Evolutionary conservation across 2,329 filamentous ascomycete species (phyloP), one percentile per base, ranked within the genome.

Genomic region (Ophiostoma pallidulum): DNA sequence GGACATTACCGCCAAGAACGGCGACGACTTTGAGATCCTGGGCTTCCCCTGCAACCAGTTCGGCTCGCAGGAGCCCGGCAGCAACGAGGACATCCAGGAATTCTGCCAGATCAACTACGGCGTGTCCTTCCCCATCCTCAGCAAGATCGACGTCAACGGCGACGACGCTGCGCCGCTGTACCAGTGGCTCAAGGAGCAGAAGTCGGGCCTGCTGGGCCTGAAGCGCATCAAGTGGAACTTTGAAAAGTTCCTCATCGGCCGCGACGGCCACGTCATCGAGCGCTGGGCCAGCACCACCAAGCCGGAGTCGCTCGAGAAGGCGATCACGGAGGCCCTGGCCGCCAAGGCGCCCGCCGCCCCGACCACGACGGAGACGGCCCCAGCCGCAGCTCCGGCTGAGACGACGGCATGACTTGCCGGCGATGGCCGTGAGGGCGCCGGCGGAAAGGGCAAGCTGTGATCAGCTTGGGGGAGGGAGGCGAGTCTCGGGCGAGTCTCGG

Each of bases 21-120:
- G 67, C 71, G 80, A 87, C 55, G 76, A 89, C 61, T 92, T 98
- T 64, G 74, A 80, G 60, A 80, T 98, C 69, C 76, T 98, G 62
- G 92, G 90, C 59, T 97, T 98, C 72, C 92, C 92, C 49, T 97
- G 91, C 82, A 98, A 97, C 76, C 92, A 98, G 70, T 98, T 98
- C 68, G 86, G 82, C 61, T 68, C 70, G 57, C 92, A 98, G 69
- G 92, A 97, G 63, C 91, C 91, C 26, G 89, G 87, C 60, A 74
- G 72, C 65, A 76, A 88, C 65, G 85, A 89, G 50, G 80, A 89
- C 48, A 90, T 91, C 66, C 83, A 89, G 69, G 70, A 69, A 56
- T 90, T 89, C 71, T 97, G 90, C 76, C 85, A 88, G 71, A 52
- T 92, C 66, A 97, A 96, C 77, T 96, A 95, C 66, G 86, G 90